phyloP scores from a whole-genome alignment of 179 eudicot species.

The Spinacia oleracea region DNA sequence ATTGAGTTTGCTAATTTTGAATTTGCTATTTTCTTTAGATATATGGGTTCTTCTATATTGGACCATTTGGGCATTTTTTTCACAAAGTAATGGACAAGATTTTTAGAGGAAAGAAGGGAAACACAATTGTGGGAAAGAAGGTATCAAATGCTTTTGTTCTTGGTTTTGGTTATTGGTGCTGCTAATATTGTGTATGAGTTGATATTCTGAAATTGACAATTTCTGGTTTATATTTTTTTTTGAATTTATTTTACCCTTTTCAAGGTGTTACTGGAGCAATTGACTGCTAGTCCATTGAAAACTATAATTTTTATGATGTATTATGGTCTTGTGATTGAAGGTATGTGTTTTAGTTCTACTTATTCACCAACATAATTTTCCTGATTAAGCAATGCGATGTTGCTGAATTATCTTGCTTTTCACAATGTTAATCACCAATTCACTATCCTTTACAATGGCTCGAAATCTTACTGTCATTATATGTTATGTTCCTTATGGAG shows the following conservation, averaged over 20 bases:
- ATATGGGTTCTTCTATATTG: slow-evolving; percentile 55
- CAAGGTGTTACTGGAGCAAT: slow-evolving; percentile 62
- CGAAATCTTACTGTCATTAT: background rate
- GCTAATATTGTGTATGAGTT: background rate
- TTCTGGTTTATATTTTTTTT: background rate
- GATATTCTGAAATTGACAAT: background rate
- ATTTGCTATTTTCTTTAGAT: slow-evolving; percentile 34
- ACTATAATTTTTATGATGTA: slow-evolving; percentile 58
- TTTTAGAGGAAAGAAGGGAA: slow-evolving; percentile 54
- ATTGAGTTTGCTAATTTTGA: background rate
- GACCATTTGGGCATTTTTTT: slow-evolving; percentile 59
- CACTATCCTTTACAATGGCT: background rate
- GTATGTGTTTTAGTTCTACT: slow-evolving; percentile 24
- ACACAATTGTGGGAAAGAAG: slow-evolving; percentile 52
- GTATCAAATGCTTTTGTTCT: slow-evolving; percentile 20
- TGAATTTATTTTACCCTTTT: background rate
- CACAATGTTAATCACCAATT: background rate
- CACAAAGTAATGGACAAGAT: slow-evolving; percentile 57
- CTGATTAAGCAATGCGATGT: background rate
- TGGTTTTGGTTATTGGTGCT: too few relatives aligned
- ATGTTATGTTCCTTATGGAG: background rate
- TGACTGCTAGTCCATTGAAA: slow-evolving; percentile 59
- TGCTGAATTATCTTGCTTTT: background rate
- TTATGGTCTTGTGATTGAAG: slow-evolving; percentile 63
- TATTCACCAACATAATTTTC: too few relatives aligned